These are phyloP conservation scores for Hippophae gyantsensis DNA, from an alignment of 306 rosid genomes.

Conservation along the genomic window DNA sequence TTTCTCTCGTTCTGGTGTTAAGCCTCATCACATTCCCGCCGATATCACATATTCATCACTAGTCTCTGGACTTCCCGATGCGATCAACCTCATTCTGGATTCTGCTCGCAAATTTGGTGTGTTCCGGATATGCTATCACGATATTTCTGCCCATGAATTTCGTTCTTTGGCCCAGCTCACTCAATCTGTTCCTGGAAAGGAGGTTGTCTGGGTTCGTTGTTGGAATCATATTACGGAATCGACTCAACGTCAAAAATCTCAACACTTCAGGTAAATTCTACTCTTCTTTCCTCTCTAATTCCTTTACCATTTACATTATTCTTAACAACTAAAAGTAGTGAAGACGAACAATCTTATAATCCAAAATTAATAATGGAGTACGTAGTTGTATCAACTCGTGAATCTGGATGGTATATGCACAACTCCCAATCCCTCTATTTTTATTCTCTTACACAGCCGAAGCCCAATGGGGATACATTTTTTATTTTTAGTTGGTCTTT, in stretches of 20 bases:
- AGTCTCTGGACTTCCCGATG: background rate
- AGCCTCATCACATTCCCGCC: slow-evolving; percentile 23
- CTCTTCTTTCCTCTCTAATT: background rate
- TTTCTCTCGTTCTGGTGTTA: background rate
- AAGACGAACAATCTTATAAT: no score
- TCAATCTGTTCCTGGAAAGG: slow-evolving; percentile 20
- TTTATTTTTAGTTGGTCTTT: no score
- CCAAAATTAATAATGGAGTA: no score
- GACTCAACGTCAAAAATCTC: slow-evolving; percentile 19
- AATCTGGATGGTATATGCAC: no score
- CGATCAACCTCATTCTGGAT: slow-evolving; percentile 18
- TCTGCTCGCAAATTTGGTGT: slow-evolving; percentile 49
- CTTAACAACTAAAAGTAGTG: no score
- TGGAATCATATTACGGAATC: slow-evolving; percentile 19
- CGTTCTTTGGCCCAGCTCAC: slow-evolving; percentile 31
- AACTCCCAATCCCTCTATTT: no score
- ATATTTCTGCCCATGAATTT: slow-evolving; percentile 40
- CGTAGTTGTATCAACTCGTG: no score
- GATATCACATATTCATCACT: slow-evolving; percentile 41
- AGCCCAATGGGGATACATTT: no score
- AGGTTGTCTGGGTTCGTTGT: slow-evolving; percentile 37
- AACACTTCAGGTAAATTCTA: slow-evolving; percentile 38
- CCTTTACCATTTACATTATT: no score
- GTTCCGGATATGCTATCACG: slow-evolving; percentile 49
- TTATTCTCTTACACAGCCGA: no score